A percentile compares a stretch with the other conserved stretches of the same genome.
Evolutionary conservation across 176 grass and related monocot species (phyloP).

Genomic region (Oryza nivara): DNA sequence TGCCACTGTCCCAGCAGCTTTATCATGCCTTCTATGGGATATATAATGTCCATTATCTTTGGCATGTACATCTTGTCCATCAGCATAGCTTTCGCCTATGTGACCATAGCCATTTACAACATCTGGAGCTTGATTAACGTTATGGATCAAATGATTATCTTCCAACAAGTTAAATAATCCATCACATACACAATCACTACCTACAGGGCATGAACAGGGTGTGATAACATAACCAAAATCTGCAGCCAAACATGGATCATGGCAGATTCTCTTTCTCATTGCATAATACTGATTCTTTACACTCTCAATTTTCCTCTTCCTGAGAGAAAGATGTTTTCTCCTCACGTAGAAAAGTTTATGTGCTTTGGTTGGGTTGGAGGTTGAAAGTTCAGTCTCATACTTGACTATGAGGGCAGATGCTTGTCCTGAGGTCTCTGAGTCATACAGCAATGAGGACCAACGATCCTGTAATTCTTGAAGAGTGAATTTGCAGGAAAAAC

Average conservation of each 20-base stretch:
- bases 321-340: slow-evolving; percentile 37
- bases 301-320: slow-evolving; percentile 50
- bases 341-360: slow-evolving; percentile 46
- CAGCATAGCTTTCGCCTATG: neutral
- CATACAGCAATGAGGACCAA: slow-evolving; percentile 56
- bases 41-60: slow-evolving; percentile 30
- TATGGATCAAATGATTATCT: slow-evolving; percentile 30
- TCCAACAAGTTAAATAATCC: slow-evolving; percentile 22
- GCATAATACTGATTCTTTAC: slow-evolving; percentile 48
- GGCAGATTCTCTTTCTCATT: slow-evolving; percentile 49
- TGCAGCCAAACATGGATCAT: slow-evolving; percentile 34
- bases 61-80: slow-evolving; percentile 25
- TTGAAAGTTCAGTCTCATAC: slow-evolving; percentile 40
- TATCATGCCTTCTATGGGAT: slow-evolving; percentile 41
- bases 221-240: slow-evolving; percentile 41
- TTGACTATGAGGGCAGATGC: slow-evolving; percentile 47
- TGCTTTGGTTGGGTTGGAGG: slow-evolving; percentile 44
- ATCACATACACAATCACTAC: slow-evolving; percentile 20
- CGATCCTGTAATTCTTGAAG: slow-evolving; percentile 60
- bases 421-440: slow-evolving; percentile 36
- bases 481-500: slow-evolving; percentile 57
- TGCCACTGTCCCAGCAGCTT: slow-evolving; percentile 21
- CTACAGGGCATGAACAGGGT: slow-evolving; percentile 34
- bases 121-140: slow-evolving; percentile 34
- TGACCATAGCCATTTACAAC: slow-evolving; percentile 37